Base-by-base conservation (phyloP, 2,329 filamentous ascomycete species). In the Daldinia sp. region DNA sequence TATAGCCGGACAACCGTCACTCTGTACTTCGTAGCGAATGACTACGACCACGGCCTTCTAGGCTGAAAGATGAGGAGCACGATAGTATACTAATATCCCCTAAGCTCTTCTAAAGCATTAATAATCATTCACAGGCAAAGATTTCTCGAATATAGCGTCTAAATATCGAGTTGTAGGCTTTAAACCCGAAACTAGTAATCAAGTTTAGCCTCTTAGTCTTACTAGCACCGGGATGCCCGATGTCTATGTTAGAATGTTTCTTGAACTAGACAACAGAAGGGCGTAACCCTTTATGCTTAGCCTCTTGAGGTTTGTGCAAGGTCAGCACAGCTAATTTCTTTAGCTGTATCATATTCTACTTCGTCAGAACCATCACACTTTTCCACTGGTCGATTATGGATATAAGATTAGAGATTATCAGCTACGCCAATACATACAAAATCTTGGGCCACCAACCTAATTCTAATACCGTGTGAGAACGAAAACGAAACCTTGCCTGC, bases 1-100 rank as follows among this genome's bases (percentile, higher is more conserved):
- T 60, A 41, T 54, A 39, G 21, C 8, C 59, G 34, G 30, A 19
- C 30, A n/a, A 37, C 45, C 60, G 39, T 30, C 10, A 27, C 41
- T 27, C 15, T 48, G 41, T 13, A 21, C 59, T 30, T 10, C 53
- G 35, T 19, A 11, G 32, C 27, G 11, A 23, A 51, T 21, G 37
- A 2, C 34, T 10, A 45, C n/a, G 8, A 25, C 30, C 17, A 35
- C 32, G 41, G 35, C 32, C n/a, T 19, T 50, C 13, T 15, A 39
- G 10, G 13, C 25, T 5, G 19, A 43, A 35, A 34, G 8, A 11
- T 55, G 11, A 17, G 30, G 13, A 49, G n/a, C n/a, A 13, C 8
- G 15, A 11, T 19, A 4, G 5, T 13, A 21, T 47, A 51, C 15
- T 3, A 39, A 32, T 34, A 17, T 32, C 49, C 13, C 21, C 23